Conservation (phyloP, 805 yeast genomes). For the Yarrowia porcina region DNA sequence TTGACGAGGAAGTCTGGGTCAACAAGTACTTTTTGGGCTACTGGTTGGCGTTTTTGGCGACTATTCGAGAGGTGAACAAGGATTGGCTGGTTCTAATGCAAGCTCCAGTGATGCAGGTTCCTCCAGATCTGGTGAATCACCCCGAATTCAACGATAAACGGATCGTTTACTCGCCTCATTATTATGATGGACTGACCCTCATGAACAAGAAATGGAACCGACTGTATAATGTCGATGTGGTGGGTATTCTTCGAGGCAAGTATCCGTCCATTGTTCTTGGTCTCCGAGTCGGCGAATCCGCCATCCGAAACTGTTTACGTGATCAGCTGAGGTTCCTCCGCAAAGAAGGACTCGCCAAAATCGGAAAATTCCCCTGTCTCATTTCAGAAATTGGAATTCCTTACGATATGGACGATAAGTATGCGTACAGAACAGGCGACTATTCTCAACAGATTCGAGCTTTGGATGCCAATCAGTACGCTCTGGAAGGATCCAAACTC, state of each 20-base stretch:
- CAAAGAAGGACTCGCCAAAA: constrained; percentile 54
- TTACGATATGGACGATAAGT: constrained; percentile 83
- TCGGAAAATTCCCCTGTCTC: constrained; percentile 73
- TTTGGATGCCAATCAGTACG: constrained; percentile 74
- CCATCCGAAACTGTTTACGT: constrained; percentile 65
- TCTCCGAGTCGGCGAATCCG: constrained; percentile 64
- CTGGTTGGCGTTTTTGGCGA: constrained; percentile 48
- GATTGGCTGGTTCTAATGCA: constrained; percentile 65
- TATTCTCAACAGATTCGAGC: constrained; percentile 76
- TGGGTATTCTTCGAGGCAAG: constrained; percentile 78
- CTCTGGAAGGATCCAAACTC: constrained; percentile 68
- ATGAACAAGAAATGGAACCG: constrained; percentile 91
- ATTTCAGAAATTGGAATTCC: constrained; percentile 98
- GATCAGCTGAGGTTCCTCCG: constrained; percentile 66
- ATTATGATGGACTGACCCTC: constrained; percentile 89
- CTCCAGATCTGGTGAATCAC: constrained; percentile 52
- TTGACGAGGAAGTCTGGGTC: constrained; percentile 49
- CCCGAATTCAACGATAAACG: constrained; percentile 44
- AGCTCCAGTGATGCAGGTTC: constrained; percentile 74
- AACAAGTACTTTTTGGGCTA: constrained; percentile 61
- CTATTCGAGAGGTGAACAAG: constrained; percentile 47
- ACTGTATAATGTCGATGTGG: constrained; percentile 77
- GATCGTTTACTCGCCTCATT: constrained; percentile 82
- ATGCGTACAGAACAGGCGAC: constrained; percentile 62
- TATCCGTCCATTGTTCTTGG: constrained; percentile 78